Evolutionary conservation across 2,329 filamentous ascomycete species (phyloP), one percentile per base, ranked within the genome.

Genomic region (Monosporascus sp.): DNA sequence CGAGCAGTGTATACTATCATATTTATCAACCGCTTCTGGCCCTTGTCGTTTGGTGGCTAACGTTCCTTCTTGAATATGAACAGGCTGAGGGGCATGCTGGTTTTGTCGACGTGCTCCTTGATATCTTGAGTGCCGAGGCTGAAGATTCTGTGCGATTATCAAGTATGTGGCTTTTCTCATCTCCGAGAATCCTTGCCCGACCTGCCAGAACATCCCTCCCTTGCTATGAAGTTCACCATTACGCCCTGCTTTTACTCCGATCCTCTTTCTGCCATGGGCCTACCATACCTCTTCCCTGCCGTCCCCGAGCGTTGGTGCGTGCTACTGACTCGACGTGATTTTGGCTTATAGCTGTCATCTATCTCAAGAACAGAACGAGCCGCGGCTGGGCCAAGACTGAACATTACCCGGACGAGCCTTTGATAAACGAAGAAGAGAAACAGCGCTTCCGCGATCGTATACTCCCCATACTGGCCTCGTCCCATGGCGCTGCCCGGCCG

Each of bases 341-440:
- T 54, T 52, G 48, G 50, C 53, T 48, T 57, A 58, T 72, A 97
- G 93, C 91, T 67, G 92, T 93, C 68, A 90, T 99, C 64, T 99
- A 97, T 76, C 85, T 97, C 71, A 99, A 99, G 78, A 97, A 99
- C 76, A 88, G 92, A 69, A 88, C 97, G 71, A 93, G 89, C 71
- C 88, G 92, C 69, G 91, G 90, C 65, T 99, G 94, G 94, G 82
- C 87, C 52, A 85, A 83, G 58, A 80, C 81, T 66, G 90, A 95
- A 61, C 88, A 93, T 61, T 85, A 82, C 68, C 82, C 86, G 58
- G 81, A 83, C 66, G 85, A 88, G 64, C 85, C 84, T 64, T 77
- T 86, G 63, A 94, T 96, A 73, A 81, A 88, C 64, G 93, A 97
- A 69, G 85, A 89, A 56, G 94, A 97, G 73, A 97, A 97, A 76